These are phyloP conservation scores for Wickerhamiella brachini DNA, from an alignment of 805 yeast genomes.

Conservation along the genomic window DNA sequence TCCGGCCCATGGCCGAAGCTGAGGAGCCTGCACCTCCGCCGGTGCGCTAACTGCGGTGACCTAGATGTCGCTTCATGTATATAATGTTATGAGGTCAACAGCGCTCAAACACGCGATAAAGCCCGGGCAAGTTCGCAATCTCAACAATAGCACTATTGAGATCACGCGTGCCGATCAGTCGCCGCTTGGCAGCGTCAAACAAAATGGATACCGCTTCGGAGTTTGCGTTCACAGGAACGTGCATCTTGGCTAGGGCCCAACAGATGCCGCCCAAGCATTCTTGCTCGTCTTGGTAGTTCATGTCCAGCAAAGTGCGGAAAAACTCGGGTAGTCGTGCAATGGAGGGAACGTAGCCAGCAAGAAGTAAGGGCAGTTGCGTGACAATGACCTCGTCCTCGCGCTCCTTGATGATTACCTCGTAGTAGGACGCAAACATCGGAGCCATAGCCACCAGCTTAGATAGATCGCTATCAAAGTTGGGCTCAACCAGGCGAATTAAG, in stretches of 20 bases:
- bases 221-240: slow-evolving; percentile 47
- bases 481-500: slow-evolving; percentile 22
- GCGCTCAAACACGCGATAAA: slow-evolving; percentile 85
- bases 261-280: slow-evolving; percentile 54
- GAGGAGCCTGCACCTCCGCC: slow-evolving; percentile 14
- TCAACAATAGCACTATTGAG: slow-evolving; percentile 51
- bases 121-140: slow-evolving; percentile 81
- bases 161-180: slow-evolving; percentile 48
- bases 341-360: slow-evolving; percentile 51
- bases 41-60: slow-evolving; percentile 8
- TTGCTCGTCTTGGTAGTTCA: slow-evolving; percentile 56
- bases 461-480: slow-evolving; percentile 9
- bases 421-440: slow-evolving; percentile 68
- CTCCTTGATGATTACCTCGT: slow-evolving; percentile 34
- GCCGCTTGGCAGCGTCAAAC: slow-evolving; percentile 50
- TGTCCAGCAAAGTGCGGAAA: slow-evolving; percentile 39
- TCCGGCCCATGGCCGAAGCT: slow-evolving; percentile 9
- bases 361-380: slow-evolving; percentile 48
- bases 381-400: slow-evolving; percentile 27
- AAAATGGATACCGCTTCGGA: slow-evolving; percentile 26
- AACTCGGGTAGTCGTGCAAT: slow-evolving; percentile 53
- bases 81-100: slow-evolving; percentile 29
- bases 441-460: slow-evolving; percentile 34
- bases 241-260: slow-evolving; percentile 54
- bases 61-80: slow-evolving; percentile 1